Evolutionary conservation across 306 rosid species (phyloP).

Genomic region (Phaseolus lunatus): DNA sequence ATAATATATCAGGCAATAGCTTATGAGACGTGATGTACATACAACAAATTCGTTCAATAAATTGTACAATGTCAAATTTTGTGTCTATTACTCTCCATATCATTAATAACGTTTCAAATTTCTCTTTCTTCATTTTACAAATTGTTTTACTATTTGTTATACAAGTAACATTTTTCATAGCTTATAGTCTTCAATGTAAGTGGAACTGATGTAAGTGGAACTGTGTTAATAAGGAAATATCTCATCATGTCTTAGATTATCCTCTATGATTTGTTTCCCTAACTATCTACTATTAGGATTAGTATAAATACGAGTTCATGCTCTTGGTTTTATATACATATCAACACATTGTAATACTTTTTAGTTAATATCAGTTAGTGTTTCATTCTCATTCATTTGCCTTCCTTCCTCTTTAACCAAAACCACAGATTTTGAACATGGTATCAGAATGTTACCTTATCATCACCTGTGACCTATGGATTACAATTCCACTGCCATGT

Average conservation of each 20-base stretch:
- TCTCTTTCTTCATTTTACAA: not conserved
- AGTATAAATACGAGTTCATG: not conserved
- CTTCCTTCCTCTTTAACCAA: not conserved
- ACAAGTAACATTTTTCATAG: too few species aligned
- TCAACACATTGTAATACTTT: not conserved
- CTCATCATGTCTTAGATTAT: not conserved
- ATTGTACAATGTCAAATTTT: not conserved
- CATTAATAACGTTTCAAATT: too few species aligned
- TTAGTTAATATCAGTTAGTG: not conserved
- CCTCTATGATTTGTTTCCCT: not conserved
- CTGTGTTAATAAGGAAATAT: not conserved
- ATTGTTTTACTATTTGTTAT: not conserved
- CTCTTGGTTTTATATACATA: not conserved
- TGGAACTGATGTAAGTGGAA: not conserved
- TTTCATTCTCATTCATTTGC: not conserved
- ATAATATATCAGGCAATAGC: conserved; percentile 25
- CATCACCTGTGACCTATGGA: not conserved
- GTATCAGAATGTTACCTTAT: not conserved
- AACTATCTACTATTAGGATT: not conserved
- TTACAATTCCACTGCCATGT: not conserved
- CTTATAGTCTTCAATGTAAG: conserved; percentile 14
- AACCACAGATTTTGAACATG: not conserved
- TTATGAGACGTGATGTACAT: not conserved
- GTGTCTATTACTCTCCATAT: not conserved
- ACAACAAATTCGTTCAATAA: too few species aligned